Percentiles rank a stretch among this genome's conserved stretches.
Evolutionary conservation across 768 basidiomycete genomes (phyloP).

Genomic region (Termitomyces sp.): DNA sequence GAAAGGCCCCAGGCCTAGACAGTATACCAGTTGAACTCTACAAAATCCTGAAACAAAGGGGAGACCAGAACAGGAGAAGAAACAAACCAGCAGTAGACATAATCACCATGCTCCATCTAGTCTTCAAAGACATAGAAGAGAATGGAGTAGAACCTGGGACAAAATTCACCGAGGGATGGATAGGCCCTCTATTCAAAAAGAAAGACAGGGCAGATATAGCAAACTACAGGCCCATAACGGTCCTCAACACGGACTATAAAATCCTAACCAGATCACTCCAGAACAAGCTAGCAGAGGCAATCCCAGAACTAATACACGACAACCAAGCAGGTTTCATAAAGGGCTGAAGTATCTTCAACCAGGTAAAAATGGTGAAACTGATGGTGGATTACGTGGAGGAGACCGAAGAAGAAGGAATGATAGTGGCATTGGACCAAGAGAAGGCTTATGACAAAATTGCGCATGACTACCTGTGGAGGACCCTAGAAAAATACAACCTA

Average conservation of each 20-base stretch:
- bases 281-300: constrained; percentile 13
- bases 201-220: constrained; percentile 23
- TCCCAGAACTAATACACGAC: constrained; percentile 21
- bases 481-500: constrained; percentile 5
- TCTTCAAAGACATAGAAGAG: constrained; percentile 22
- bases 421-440: constrained; percentile 12
- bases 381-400: constrained; percentile 22
- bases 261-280: constrained; percentile 25
- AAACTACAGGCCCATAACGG: constrained; percentile 35
- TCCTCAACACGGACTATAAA: constrained; percentile 36
- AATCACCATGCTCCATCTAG: too few species aligned
- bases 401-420: constrained; percentile 19
- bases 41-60: background rate
- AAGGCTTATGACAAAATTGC: background rate
- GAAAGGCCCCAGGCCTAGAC: background rate
- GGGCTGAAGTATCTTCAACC: constrained; percentile 28
- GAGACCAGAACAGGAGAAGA: background rate
- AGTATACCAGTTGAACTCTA: background rate
- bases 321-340: constrained; percentile 38
- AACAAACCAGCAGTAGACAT: too few species aligned
- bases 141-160: constrained; percentile 14
- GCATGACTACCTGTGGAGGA: constrained; percentile 30
- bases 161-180: constrained; percentile 28
- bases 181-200: constrained; percentile 42
- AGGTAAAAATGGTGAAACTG: constrained; percentile 21